These are phyloP conservation scores for Ascodesmis nigricans DNA, from an alignment of 495 filamentous ascomycete genomes.

Conservation along the genomic window DNA sequence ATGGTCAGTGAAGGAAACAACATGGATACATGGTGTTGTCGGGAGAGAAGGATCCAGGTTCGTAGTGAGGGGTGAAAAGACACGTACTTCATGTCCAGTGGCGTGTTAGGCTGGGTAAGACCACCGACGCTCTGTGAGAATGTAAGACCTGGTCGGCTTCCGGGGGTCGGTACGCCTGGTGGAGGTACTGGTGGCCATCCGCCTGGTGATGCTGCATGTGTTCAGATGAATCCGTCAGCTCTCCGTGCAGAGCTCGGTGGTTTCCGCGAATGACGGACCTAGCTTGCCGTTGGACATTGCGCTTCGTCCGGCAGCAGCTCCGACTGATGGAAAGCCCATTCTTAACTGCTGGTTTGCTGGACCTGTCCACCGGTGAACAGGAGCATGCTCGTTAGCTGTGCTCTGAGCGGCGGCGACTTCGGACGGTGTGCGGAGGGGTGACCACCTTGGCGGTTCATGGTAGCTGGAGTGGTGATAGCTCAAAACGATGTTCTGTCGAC, in stretches of 20 bases:
- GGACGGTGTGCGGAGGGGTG: too few species aligned
- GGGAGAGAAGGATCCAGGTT: background rate
- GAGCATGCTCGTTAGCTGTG: too few species aligned
- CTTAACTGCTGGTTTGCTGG: slow-evolving; percentile 15
- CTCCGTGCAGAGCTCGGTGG: background rate
- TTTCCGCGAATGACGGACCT: slow-evolving; percentile 13
- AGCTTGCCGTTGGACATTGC: slow-evolving; percentile 19
- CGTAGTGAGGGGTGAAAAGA: background rate
- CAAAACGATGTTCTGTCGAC: too few species aligned
- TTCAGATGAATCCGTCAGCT: background rate
- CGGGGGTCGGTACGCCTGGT: slow-evolving; percentile 18
- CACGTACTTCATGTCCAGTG: slow-evolving; percentile 18
- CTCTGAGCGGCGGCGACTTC: too few species aligned
- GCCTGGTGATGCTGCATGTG: slow-evolving; percentile 3
- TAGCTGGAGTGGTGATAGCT: too few species aligned
- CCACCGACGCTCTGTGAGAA: slow-evolving; percentile 18
- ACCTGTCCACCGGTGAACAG: slow-evolving; percentile 23
- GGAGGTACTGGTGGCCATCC: slow-evolving; percentile 20
- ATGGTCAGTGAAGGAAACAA: slow-evolving; percentile 4
- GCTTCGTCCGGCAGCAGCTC: slow-evolving; percentile 6
- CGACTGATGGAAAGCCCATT: slow-evolving; percentile 11
- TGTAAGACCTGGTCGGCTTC: slow-evolving; percentile 15
- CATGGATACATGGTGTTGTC: background rate
- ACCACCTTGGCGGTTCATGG: too few species aligned
- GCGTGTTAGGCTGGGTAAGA: slow-evolving; percentile 17